These are phyloP conservation scores for Metschnikowia proteae DNA, from an alignment of 805 yeast species.

Conservation along the genomic window DNA sequence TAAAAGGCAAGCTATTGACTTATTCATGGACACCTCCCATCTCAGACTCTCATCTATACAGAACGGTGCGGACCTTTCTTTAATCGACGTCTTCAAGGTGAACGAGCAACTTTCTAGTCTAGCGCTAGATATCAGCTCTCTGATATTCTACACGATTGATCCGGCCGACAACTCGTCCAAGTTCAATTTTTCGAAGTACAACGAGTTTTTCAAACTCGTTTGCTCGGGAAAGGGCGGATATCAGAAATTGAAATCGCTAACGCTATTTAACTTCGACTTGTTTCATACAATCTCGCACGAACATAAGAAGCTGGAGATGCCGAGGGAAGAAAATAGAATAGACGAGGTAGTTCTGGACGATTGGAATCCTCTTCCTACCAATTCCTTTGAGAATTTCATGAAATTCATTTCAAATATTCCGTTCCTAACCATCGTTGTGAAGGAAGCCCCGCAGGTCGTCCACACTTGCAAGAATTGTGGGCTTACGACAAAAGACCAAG, in stretches of 20 bases:
- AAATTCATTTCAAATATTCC: slow-evolving; percentile 21
- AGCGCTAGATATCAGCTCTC: slow-evolving; percentile 48
- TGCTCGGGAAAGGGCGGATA: slow-evolving; percentile 36
- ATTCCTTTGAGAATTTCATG: slow-evolving; percentile 23
- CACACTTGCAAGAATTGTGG: slow-evolving; percentile 38
- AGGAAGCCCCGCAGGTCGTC: slow-evolving; percentile 20
- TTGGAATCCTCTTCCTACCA: slow-evolving; percentile 21
- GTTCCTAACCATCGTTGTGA: slow-evolving; percentile 23
- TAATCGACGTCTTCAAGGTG: slow-evolving; percentile 43
- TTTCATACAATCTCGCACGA: slow-evolving; percentile 18
- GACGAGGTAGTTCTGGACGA: not conserved
- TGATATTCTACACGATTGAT: slow-evolving; percentile 33
- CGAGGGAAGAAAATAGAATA: not conserved
- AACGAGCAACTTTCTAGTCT: slow-evolving; percentile 36
- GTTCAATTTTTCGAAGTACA: slow-evolving; percentile 32
- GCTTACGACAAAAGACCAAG: slow-evolving; percentile 12
- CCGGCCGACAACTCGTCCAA: slow-evolving; percentile 14
- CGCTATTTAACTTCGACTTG: slow-evolving; percentile 32
- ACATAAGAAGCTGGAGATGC: slow-evolving; percentile 7
- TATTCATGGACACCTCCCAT: slow-evolving; percentile 39
- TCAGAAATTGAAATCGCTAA: slow-evolving; percentile 22
- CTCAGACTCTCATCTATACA: slow-evolving; percentile 38
- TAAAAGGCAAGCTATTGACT: slow-evolving; percentile 20
- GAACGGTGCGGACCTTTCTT: slow-evolving; percentile 45
- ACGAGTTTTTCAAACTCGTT: slow-evolving; percentile 25